Evolutionary conservation across 495 filamentous ascomycete species (phyloP), one percentile per base, ranked within the genome.

Genomic region (Achaetomiella virescens): DNA sequence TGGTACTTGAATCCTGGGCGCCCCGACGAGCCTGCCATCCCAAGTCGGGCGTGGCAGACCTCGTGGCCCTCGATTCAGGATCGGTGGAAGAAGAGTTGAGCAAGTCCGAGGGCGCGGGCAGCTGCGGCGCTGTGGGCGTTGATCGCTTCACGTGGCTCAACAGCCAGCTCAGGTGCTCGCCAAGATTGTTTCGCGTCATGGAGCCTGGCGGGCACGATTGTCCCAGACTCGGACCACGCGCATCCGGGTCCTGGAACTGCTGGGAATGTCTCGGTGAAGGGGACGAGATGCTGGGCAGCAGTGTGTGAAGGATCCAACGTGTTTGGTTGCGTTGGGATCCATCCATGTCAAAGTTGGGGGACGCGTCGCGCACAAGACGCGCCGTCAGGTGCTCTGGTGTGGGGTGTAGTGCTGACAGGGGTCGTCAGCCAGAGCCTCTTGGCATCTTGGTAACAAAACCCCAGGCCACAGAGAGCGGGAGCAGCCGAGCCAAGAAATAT

Each of bases 131-230:
- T 53, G 65, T 52, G 38, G 70, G 70, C 48, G 63, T 62, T 52
- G 56, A 65, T 43, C 66, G 49, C 48, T 58, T 48, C 57, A 62
- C 71, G 63, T 74, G 71, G 48, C 68, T 66, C 59, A 58, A 36
- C 41, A 65, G 47, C 61, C 63, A 66, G 12, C 49, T 42, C 48
- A 62, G 45, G 20, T 60, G 61, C 54, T 59, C 59, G 31, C 48
- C 18, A 24, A 64, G 52, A 25, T 58, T 60, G 69, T 86, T 80
- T 67, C 72, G 75, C 75, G 84, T 85, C 84, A 87, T 87, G 64
- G 73, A 71, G 65, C 51, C 67, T 64, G 57, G 44, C 64, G 55
- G 66, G 63, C 71, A 61, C 67, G 25, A 57, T 17, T n/a, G 72
- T 68, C 63, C 68, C 67, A 54, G 49, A 45, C 40, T 58, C 58